Percentiles rank a stretch among this genome's conserved stretches.
phyloP scores from a whole-genome alignment of 1,284 basidiomycete genomes.

The Ustilago hordei region DNA sequence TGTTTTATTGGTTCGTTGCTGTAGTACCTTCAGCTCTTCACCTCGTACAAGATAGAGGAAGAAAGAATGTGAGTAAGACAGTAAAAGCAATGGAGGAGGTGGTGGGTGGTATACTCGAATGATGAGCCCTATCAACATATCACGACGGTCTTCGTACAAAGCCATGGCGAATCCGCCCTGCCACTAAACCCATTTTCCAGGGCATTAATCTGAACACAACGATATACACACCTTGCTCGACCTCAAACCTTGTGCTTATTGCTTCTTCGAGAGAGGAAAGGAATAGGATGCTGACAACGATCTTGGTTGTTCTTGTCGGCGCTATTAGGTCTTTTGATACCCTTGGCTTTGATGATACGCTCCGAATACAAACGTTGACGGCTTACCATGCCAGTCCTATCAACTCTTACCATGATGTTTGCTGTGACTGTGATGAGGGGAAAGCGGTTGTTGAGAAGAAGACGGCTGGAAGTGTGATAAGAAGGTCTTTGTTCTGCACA shows the following conservation, averaged over 20 bases:
- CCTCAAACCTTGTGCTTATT: background rate
- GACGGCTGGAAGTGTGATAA: too few relatives aligned
- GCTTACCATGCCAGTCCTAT: too few relatives aligned
- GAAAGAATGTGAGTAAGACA: background rate
- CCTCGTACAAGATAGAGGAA: too few relatives aligned
- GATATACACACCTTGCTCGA: background rate
- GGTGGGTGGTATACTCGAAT: constrained; percentile 13
- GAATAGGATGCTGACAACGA: background rate
- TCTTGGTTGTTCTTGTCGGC: background rate
- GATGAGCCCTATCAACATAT: constrained; percentile 54
- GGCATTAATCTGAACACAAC: constrained; percentile 35
- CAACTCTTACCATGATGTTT: too few relatives aligned
- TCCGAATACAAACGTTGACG: too few relatives aligned
- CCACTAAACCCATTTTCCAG: constrained; percentile 63
- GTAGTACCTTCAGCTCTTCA: too few relatives aligned
- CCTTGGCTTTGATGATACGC: background rate
- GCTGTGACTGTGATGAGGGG: too few relatives aligned
- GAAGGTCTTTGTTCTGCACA: too few relatives aligned
- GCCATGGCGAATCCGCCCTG: constrained; percentile 63
- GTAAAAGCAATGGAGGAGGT: background rate
- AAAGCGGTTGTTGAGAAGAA: too few relatives aligned
- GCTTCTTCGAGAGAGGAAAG: background rate
- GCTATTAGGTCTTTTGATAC: background rate
- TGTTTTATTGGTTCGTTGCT: too few relatives aligned
- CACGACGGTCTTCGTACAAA: constrained; percentile 67